phyloP scores from a whole-genome alignment of 306 rosid genomes.

The Cyamopsis tetragonoloba region DNA sequence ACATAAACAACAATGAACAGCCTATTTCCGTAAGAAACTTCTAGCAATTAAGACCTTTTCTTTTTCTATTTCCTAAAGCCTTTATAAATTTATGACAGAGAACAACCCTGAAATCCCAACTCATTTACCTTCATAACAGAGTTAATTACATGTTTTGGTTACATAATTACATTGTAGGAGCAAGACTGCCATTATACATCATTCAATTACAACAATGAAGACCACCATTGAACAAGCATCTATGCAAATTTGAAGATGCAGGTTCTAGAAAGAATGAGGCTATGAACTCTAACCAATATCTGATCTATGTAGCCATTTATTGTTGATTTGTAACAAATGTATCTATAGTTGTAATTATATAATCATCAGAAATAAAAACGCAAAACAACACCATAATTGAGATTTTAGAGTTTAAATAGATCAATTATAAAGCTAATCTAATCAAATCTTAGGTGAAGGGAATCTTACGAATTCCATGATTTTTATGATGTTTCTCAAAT shows the following conservation, averaged over 20 bases:
- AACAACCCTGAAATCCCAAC: background rate
- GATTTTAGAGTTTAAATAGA: background rate
- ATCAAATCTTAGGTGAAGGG: background rate
- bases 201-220: background rate
- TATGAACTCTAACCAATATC: background rate
- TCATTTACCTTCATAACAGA: background rate
- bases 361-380: background rate
- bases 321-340: background rate
- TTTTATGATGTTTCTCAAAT: conserved; percentile 3
- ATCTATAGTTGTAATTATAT: background rate
- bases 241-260: background rate
- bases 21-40: background rate
- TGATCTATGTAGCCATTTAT: background rate
- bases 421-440: background rate
- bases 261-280: too few species aligned
- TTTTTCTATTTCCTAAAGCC: background rate
- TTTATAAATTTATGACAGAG: background rate
- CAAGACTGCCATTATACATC: background rate
- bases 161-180: background rate
- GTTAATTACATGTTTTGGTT: background rate
- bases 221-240: background rate
- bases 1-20: background rate
- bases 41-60: background rate
- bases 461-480: background rate
- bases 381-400: background rate